Conservation (phyloP, 164 flowering plant species). For the Dillenia suffruticosa region DNA sequence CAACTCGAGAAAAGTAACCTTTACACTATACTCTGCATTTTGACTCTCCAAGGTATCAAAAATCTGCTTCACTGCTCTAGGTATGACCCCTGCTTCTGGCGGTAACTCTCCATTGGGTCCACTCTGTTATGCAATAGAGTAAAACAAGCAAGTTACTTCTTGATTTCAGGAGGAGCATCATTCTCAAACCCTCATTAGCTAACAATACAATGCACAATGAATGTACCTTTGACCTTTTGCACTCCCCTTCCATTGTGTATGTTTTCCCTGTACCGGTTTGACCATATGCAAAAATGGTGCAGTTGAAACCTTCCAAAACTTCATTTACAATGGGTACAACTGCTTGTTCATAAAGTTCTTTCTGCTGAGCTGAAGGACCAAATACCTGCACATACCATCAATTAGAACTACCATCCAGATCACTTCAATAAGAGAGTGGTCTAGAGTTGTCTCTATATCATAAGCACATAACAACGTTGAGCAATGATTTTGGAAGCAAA, state of each 20-base stretch:
- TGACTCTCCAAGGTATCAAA: constrained; percentile 94
- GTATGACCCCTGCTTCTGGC: constrained; percentile 90
- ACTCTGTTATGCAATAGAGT: constrained; percentile 33
- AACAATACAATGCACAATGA: too few relatives aligned
- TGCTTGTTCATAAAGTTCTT: constrained; percentile 89
- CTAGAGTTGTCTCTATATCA: too few relatives aligned
- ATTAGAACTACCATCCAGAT: background rate
- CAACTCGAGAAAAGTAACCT: constrained; percentile 90
- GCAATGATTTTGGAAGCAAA: too few relatives aligned
- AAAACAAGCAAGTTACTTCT: too few relatives aligned
- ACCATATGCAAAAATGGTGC: constrained; percentile 98
- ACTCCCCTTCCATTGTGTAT: constrained; percentile 96
- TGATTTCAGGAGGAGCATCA: too few relatives aligned
- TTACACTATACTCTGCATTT: constrained; percentile 95
- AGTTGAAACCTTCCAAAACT: constrained; percentile 92
- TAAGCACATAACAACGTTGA: too few relatives aligned
- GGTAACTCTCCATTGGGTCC: constrained; percentile 87
- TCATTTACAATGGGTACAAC: constrained; percentile 89
- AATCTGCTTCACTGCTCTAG: constrained; percentile 90
- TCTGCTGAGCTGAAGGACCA: constrained; percentile 88
- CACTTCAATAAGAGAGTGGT: too few relatives aligned
- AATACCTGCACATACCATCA: constrained; percentile 54
- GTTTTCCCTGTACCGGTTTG: constrained; percentile 99
- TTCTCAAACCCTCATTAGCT: too few relatives aligned
- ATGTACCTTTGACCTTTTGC: constrained; percentile 80